These are phyloP conservation scores for Syzygium jambos DNA, from an alignment of 345 rosid genomes.

Conservation along the genomic window DNA sequence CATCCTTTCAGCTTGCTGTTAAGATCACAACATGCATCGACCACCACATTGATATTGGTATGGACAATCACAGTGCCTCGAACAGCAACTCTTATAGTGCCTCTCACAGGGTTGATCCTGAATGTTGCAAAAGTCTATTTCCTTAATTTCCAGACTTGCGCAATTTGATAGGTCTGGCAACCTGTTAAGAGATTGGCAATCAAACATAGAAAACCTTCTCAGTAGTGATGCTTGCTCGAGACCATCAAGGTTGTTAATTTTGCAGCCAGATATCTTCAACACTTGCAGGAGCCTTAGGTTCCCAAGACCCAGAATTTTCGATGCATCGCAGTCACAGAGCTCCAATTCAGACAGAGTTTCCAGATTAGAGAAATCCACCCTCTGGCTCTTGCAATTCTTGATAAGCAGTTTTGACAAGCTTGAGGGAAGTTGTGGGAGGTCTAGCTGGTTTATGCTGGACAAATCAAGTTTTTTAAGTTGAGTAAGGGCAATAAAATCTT, in stretches of 20 bases:
- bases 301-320: not conserved
- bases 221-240: not conserved
- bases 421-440: constrained; percentile 3
- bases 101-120: not conserved
- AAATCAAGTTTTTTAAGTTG: not conserved
- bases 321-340: not conserved
- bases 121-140: not conserved
- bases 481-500: not conserved
- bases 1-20: too few relatives aligned
- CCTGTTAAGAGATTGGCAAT: rapidly evolving
- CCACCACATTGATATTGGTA: too few relatives aligned
- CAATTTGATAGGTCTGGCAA: not conserved
- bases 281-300: not conserved
- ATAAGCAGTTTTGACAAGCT: not conserved
- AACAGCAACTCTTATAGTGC: too few relatives aligned
- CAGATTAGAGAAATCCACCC: not conserved
- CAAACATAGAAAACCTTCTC: not conserved
- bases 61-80: too few relatives aligned
- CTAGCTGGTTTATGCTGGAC: not conserved
- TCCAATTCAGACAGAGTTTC: not conserved
- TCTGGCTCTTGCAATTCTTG: not conserved
- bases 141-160: not conserved
- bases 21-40: too few relatives aligned
- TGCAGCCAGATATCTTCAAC: not conserved
- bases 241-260: not conserved